These are phyloP conservation scores for Talaromyces albobiverticillius DNA, from an alignment of 2,329 filamentous ascomycete species.

Conservation along the genomic window DNA sequence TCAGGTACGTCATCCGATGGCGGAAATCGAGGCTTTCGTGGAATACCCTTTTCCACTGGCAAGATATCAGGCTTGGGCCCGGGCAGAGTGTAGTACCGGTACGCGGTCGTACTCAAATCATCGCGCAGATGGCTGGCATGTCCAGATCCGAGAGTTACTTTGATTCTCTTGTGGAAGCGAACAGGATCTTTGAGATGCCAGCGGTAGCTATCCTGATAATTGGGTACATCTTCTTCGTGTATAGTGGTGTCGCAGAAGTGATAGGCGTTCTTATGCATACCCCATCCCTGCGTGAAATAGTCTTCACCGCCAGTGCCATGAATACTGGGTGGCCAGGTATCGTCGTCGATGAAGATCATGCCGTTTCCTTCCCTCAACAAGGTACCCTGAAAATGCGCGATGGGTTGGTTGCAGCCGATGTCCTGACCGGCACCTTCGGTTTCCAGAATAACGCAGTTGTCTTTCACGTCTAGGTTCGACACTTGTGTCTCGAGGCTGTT, in stretches of 20 bases:
- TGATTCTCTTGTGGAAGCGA: slow-evolving; percentile 24
- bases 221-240: slow-evolving; percentile 32
- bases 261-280: slow-evolving; percentile 36
- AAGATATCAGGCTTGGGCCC: slow-evolving; percentile 28
- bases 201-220: slow-evolving; percentile 31
- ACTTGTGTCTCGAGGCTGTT: slow-evolving; percentile 25
- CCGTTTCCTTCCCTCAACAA: slow-evolving; percentile 38
- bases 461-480: slow-evolving; percentile 25
- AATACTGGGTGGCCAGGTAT: slow-evolving; percentile 33
- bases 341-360: slow-evolving; percentile 37
- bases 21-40: slow-evolving; percentile 7
- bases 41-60: slow-evolving; percentile 20
- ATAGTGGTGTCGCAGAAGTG: slow-evolving; percentile 33
- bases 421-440: slow-evolving; percentile 29
- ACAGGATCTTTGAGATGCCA: slow-evolving; percentile 35
- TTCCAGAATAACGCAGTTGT: slow-evolving; percentile 31
- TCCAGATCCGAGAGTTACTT: slow-evolving; percentile 21
- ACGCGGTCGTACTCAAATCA: slow-evolving; percentile 32
- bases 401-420: slow-evolving; percentile 34
- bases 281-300: slow-evolving; percentile 35
- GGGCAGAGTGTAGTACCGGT: slow-evolving; percentile 34
- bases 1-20: background rate
- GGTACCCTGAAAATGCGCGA: slow-evolving; percentile 31
- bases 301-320: slow-evolving; percentile 35
- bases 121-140: slow-evolving; percentile 32